Conservation (phyloP, 768 basidiomycete species). For the Gymnopilus junonius region DNA sequence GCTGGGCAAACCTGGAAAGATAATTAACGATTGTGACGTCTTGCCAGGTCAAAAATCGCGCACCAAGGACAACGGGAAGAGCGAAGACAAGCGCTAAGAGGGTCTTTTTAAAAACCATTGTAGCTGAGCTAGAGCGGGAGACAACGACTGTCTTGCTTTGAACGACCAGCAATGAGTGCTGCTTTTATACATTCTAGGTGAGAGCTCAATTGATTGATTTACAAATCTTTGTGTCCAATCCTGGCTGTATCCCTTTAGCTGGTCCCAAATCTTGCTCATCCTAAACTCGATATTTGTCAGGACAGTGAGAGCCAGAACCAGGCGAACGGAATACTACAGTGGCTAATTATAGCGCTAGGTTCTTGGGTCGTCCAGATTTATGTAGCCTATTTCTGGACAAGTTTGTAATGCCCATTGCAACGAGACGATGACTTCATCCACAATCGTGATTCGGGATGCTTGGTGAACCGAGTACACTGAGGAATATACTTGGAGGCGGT, state of each 20-base stretch:
- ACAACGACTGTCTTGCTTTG: background rate
- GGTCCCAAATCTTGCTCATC: background rate
- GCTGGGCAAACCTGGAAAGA: background rate
- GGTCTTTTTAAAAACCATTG: background rate
- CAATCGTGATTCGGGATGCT: background rate
- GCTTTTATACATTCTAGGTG: background rate
- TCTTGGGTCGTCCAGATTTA: background rate
- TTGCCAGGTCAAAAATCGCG: no score
- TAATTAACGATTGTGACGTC: background rate
- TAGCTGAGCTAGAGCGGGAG: background rate
- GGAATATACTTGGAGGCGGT: background rate
- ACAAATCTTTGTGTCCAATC: background rate
- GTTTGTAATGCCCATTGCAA: background rate
- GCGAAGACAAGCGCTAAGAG: background rate
- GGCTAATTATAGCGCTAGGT: background rate
- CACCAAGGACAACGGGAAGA: background rate
- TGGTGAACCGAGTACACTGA: background rate
- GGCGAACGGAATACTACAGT: background rate
- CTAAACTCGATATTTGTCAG: background rate
- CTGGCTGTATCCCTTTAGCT: background rate
- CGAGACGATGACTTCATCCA: background rate
- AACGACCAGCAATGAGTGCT: background rate
- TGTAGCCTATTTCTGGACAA: background rate
- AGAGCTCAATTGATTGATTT: background rate
- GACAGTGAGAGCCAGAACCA: background rate